phyloP scores from a whole-genome alignment of 2,329 filamentous ascomycete genomes.

The Aureobasidium leucospermi region DNA sequence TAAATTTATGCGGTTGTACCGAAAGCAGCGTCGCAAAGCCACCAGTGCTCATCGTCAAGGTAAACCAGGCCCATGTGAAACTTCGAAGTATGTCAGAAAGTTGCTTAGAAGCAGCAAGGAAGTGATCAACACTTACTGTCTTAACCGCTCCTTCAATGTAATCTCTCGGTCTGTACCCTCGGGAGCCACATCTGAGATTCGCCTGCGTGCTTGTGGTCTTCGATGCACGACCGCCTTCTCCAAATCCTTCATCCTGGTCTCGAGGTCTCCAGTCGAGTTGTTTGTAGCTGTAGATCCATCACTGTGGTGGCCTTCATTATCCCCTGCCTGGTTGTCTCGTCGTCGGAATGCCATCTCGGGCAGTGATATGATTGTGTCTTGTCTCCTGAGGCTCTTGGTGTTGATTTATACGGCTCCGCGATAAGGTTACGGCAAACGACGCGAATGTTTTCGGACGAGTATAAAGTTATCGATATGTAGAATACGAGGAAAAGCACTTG shows the following conservation, averaged over 20 bases:
- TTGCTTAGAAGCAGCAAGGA: conserved; percentile 15
- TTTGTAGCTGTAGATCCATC: neutral
- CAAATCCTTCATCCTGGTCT: neutral
- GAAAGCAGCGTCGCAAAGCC: conserved; percentile 39
- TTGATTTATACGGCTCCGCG: too few species aligned
- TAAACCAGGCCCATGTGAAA: conserved; percentile 28
- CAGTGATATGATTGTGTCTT: neutral
- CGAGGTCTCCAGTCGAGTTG: neutral
- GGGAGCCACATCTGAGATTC: neutral
- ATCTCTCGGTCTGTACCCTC: conserved; percentile 10
- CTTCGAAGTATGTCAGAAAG: neutral
- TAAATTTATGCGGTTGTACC: conserved; percentile 39
- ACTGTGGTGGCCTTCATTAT: neutral
- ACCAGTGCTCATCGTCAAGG: conserved; percentile 42
- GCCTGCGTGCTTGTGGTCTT: neutral
- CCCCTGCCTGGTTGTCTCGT: neutral
- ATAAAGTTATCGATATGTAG: neutral
- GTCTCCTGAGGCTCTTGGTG: neutral
- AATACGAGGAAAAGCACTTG: neutral
- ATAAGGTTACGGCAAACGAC: neutral
- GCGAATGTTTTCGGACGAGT: neutral
- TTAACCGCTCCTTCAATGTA: conserved; percentile 13
- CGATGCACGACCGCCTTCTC: neutral
- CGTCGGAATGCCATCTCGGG: neutral
- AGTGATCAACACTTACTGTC: conserved; percentile 11